Evolutionary conservation across 2,329 filamentous ascomycete genomes (phyloP), one percentile per base, ranked within the genome.

Genomic region (Ophiostoma piceae): DNA sequence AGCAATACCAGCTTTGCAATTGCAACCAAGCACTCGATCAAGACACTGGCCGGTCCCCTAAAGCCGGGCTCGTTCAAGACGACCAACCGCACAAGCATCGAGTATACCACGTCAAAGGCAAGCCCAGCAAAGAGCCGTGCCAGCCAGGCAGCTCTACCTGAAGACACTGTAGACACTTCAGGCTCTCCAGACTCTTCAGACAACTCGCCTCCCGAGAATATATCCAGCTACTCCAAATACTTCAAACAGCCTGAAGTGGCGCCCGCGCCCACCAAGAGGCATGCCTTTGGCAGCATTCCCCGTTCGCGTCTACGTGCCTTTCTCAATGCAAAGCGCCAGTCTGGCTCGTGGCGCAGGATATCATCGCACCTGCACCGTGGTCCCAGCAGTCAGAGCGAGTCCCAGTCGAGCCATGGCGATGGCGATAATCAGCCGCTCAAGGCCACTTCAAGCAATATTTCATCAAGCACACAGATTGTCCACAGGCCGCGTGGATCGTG

Each of bases 281-380:
- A 22, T 8, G 39, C 14, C 12, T 68, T 64, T 35, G 67, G 51
- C 22, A 64, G 67, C 37, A 68, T 68, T 6, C 54, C 67, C 6
- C 54, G 67, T 11, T 60, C 67, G 16, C 47, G 51, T n/a, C 67
- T 68, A 3, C 51, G 57, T 51, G 67, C 32, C 3, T 68, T 60
- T 68, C 12, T 68, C 51, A 37, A 43, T 29, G 67, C 67, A 32
- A 69, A 66, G 43, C 64, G 41, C 16, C 68, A 41, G 16, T 69
- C 60, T 35, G 62, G 60, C 16, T 54, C 68, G 41, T 69, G 68
- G 68, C 68, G 68, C n/a, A 39, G 43, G 54, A 29, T 67, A 1
- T 67, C 66, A 22, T 67, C 66, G 7, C 66, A 37, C 26, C 12
- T 47, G 9, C 65, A 47, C 22, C 37, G 39, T 22, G 32, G 62